phyloP scores from a whole-genome alignment of 83 land plant species.

The Picea abies region DNA sequence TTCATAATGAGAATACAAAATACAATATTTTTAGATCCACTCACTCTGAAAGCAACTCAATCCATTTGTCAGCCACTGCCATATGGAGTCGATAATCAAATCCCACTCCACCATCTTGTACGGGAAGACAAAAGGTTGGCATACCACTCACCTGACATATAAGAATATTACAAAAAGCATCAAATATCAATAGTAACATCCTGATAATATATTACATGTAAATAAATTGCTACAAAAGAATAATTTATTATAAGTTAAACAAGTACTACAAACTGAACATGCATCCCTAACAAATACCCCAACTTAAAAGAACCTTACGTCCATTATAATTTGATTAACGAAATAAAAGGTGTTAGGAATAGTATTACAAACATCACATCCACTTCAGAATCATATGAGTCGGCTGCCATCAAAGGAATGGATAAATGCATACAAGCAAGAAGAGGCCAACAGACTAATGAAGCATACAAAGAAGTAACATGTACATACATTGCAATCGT shows the following conservation, averaged over 20 bases:
- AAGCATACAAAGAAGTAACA: too few relatives aligned
- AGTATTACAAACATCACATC: not conserved
- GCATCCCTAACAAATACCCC: not conserved
- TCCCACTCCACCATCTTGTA: slow-evolving; percentile 87
- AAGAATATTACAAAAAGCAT: not conserved
- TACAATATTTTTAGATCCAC: not conserved
- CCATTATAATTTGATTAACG: not conserved
- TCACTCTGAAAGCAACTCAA: slow-evolving; percentile 65
- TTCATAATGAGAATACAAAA: not conserved
- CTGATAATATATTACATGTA: not conserved
- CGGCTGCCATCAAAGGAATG: too few relatives aligned
- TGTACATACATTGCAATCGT: too few relatives aligned
- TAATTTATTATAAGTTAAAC: not conserved
- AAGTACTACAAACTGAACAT: not conserved
- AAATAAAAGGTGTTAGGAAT: not conserved
- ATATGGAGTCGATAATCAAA: too few relatives aligned
- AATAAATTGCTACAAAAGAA: slow-evolving; percentile 4
- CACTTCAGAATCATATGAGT: not conserved
- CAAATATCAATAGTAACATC: not conserved
- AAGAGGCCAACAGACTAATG: too few relatives aligned
- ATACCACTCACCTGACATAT: slow-evolving; percentile 86
- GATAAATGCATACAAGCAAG: too few relatives aligned
- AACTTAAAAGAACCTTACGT: not conserved
- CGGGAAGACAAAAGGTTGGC: slow-evolving; percentile 87
- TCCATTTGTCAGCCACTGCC: slow-evolving; percentile 98